phyloP scores from a whole-genome alignment of 1,139 yeast species.

The Geotrichum australiense region DNA sequence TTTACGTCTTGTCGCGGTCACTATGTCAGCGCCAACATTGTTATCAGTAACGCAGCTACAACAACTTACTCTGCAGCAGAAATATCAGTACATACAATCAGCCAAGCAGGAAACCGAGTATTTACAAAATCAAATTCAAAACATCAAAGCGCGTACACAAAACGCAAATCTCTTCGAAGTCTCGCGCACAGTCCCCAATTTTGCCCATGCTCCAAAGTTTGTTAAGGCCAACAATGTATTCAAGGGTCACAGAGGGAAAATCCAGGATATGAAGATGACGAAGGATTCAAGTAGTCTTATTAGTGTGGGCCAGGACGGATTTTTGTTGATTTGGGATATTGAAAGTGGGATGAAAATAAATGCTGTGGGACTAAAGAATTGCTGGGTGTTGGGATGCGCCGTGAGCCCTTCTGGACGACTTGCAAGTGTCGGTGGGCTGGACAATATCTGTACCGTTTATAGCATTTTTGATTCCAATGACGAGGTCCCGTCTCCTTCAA shows the following conservation, averaged over 20 bases:
- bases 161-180: slow-evolving; percentile 20
- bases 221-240: slow-evolving; percentile 32
- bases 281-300: slow-evolving; percentile 51
- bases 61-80: slow-evolving; percentile 19
- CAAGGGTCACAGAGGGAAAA: slow-evolving; percentile 71
- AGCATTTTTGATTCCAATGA: slow-evolving; percentile 31
- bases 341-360: slow-evolving; percentile 63
- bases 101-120: slow-evolving; percentile 24
- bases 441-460: slow-evolving; percentile 70
- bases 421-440: slow-evolving; percentile 79
- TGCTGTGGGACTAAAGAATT: slow-evolving; percentile 51
- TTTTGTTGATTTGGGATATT: slow-evolving; percentile 77
- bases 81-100: slow-evolving; percentile 19
- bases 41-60: slow-evolving; percentile 21
- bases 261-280: slow-evolving; percentile 65
- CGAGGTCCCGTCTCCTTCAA: slow-evolving; percentile 7
- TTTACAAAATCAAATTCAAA: slow-evolving; percentile 21
- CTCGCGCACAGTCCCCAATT: neutral
- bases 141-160: slow-evolving; percentile 19
- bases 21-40: slow-evolving; percentile 14
- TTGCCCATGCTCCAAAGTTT: slow-evolving; percentile 1
- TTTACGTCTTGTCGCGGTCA: neutral
- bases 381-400: slow-evolving; percentile 75
- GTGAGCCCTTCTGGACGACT: slow-evolving; percentile 58
- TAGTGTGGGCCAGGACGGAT: slow-evolving; percentile 84